phyloP scores from a whole-genome alignment of 2,329 filamentous ascomycete species.

The Diaporthe ilicicola region DNA sequence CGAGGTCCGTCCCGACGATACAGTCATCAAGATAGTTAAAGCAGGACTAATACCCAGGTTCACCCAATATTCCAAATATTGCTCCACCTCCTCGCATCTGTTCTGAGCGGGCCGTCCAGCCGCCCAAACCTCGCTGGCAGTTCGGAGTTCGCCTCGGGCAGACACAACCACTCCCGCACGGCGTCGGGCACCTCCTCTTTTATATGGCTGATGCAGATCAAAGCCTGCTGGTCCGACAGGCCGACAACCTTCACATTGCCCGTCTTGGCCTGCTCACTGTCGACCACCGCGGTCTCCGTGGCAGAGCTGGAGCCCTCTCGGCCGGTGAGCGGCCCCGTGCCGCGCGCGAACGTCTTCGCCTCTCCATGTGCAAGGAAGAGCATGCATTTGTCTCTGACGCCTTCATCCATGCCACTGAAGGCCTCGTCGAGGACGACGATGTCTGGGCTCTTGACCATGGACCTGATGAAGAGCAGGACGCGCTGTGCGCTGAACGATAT shows the following conservation, averaged over 20 bases:
- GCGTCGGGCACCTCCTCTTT: conserved; percentile 88
- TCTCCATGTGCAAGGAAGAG: conserved; percentile 78
- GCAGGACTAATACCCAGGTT: background rate
- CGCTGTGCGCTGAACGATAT: conserved; percentile 85
- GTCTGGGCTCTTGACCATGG: conserved; percentile 81
- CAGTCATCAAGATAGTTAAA: too few relatives aligned
- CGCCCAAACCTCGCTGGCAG: conserved; percentile 69
- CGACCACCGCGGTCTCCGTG: conserved; percentile 48
- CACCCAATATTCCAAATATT: conserved; percentile 67
- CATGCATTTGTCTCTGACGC: conserved; percentile 85
- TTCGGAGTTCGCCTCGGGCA: conserved; percentile 78
- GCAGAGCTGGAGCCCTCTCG: conserved; percentile 7
- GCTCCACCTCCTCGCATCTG: conserved; percentile 66
- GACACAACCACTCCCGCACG: conserved; percentile 84
- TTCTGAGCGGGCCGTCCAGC: conserved; percentile 68
- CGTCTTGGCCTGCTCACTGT: conserved; percentile 54
- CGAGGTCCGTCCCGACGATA: too few relatives aligned
- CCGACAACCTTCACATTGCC: conserved; percentile 65
- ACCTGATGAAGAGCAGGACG: conserved; percentile 83
- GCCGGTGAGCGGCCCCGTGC: conserved; percentile 6
- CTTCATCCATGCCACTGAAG: conserved; percentile 85
- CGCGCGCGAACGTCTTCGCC: conserved; percentile 50
- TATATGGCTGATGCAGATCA: conserved; percentile 93
- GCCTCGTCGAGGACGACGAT: conserved; percentile 88
- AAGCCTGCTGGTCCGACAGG: conserved; percentile 74